Evolutionary conservation across 1,284 basidiomycete genomes (phyloP), one percentile per base, ranked within the genome.

Genomic region (Ceratobasidium sp.): DNA sequence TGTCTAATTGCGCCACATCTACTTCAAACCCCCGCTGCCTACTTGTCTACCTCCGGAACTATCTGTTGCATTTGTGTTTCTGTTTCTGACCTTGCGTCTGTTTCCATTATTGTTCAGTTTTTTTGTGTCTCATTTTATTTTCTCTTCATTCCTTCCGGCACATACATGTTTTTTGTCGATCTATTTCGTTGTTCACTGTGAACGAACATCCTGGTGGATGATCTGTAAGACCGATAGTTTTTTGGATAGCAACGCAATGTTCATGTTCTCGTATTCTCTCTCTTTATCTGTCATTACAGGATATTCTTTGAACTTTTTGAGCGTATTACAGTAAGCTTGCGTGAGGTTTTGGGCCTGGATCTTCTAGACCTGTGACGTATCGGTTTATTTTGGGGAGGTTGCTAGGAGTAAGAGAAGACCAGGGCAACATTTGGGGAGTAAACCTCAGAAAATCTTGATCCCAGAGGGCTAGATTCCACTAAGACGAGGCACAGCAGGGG

Each of bases 171-270:
- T 19, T 63, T n/a, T 73, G 57, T 60, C 45, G 56, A 67, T 67
- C 51, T 67, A 67, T 36, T 54, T 41, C 31, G 48, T 45, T 62
- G 69, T 73, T 73, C 44, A 57, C 60, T 62, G 22, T 53, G 50
- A 73, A 22, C 51, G 50, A 73, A 22, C 51, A 31, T 50, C 57
- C 69, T 44, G 56, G 59, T 44, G 69, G 57, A 73, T 73, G 53
- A 53, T n/a, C 44, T 73, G 69, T 73, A 73, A 62, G 59, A 73
- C 44, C 62, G 57, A 50, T 73, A 60, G 56, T 62, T 67, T 56
- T 73, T 73, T 67, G 29, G 69, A 31, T 73, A 51, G 48, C 36
- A 73, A 53, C 69, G 41, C 45, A 48, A 71, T 48, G 44, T 57
- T 59, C 56, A 56, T 59, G 36, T 33, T 56, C 45, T 36, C 36